phyloP scores from a whole-genome alignment of 371 early-diverging fungal species.

The Basidiobolus meristosporus region DNA sequence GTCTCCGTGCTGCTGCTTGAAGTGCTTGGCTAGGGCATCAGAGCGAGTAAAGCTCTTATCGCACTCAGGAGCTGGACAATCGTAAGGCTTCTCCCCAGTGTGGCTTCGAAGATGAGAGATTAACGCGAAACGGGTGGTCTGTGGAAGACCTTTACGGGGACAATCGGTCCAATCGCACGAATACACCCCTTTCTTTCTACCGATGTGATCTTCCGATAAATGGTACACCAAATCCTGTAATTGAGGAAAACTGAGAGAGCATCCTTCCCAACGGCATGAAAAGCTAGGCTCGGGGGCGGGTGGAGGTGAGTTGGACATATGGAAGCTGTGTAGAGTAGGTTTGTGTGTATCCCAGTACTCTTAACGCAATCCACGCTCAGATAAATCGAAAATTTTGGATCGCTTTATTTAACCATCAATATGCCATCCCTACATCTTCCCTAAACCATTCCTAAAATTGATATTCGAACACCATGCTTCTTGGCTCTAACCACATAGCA shows the following conservation, averaged over 20 bases:
- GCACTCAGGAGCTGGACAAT: constrained; percentile 16
- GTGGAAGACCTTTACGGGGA: constrained; percentile 27
- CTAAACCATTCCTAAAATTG: too few species aligned
- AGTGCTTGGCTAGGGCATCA: constrained; percentile 12
- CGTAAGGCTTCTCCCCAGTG: constrained; percentile 47
- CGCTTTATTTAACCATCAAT: too few species aligned
- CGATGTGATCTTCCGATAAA: constrained; percentile 41
- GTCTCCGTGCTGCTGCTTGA: constrained; percentile 10
- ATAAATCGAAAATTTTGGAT: too few species aligned
- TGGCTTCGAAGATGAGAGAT: constrained; percentile 46
- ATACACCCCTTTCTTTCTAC: constrained; percentile 38
- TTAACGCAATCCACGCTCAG: too few species aligned
- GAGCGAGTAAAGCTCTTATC: constrained; percentile 13
- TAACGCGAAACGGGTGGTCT: constrained; percentile 37
- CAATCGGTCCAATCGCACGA: constrained; percentile 40
- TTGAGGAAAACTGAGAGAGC: constrained; percentile 14
- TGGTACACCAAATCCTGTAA: constrained; percentile 22
- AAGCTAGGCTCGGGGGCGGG: neutral
- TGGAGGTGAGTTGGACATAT: too few species aligned
- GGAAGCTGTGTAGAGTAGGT: too few species aligned
- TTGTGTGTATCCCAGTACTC: too few species aligned
- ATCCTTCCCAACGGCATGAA: constrained; percentile 26
- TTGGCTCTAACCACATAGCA: too few species aligned
- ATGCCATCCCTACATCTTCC: too few species aligned
- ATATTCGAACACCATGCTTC: too few species aligned